Percentiles rank a stretch among this genome's conserved stretches.
Evolutionary conservation across 2,329 filamentous ascomycete species (phyloP).

Genomic region (Aspergillus carbonarius): DNA sequence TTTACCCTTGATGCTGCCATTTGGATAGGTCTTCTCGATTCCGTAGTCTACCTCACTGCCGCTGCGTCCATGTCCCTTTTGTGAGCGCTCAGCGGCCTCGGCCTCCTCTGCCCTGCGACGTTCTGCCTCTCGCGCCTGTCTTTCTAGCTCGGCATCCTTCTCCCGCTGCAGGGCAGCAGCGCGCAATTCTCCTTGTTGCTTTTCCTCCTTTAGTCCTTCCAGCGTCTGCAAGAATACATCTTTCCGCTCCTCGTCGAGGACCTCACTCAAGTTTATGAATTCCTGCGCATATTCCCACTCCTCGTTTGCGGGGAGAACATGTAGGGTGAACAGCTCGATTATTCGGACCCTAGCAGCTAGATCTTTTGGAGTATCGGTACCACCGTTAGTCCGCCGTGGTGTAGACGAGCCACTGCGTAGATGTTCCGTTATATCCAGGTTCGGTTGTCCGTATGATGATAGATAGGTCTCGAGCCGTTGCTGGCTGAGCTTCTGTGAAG

Average conservation of each 20-base stretch:
- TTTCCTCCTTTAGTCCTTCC: constrained; percentile 80
- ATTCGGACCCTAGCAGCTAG: constrained; percentile 84
- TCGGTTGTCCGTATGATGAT: constrained; percentile 70
- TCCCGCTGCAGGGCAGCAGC: constrained; percentile 63
- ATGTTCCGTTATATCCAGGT: constrained; percentile 68
- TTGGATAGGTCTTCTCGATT: constrained; percentile 57
- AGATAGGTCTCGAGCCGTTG: constrained; percentile 85
- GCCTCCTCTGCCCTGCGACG: constrained; percentile 38
- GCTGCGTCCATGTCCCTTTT: constrained; percentile 50
- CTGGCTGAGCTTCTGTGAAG: constrained; percentile 80
- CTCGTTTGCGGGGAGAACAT: constrained; percentile 87
- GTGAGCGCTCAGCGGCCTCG: constrained; percentile 39
- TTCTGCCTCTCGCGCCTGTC: constrained; percentile 47
- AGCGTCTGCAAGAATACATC: constrained; percentile 87
- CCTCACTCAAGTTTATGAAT: constrained; percentile 81
- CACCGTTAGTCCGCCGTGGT: constrained; percentile 50
- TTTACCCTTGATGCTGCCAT: constrained; percentile 30
- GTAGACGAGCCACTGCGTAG: constrained; percentile 47
- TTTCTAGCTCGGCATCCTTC: constrained; percentile 55
- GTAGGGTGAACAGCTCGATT: constrained; percentile 90
- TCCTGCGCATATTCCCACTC: constrained; percentile 95
- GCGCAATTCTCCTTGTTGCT: constrained; percentile 66
- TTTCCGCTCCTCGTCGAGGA: constrained; percentile 87
- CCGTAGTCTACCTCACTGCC: constrained; percentile 69
- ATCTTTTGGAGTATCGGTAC: constrained; percentile 79